Percentiles rank a stretch among this genome's conserved stretches.
phyloP scores from a whole-genome alignment of 2,329 filamentous ascomycete species.

The Scedosporium minutisporum region DNA sequence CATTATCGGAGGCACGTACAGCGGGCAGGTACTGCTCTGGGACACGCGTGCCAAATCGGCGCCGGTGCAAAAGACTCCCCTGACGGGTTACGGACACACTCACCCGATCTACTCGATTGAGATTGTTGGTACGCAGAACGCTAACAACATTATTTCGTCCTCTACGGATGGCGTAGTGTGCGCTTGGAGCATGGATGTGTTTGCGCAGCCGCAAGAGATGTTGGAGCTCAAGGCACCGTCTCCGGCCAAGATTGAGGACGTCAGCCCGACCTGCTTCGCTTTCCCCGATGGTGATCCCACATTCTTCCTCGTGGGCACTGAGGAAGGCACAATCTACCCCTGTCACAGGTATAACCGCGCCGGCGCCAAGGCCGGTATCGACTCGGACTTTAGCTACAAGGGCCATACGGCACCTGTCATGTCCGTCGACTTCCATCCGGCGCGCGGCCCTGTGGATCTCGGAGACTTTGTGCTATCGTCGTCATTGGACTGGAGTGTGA shows the following conservation, averaged over 20 bases:
- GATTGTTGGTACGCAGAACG: conserved; percentile 95
- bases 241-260: conserved; percentile 76
- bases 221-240: conserved; percentile 79
- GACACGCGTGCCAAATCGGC: conserved; percentile 84
- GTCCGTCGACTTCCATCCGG: conserved; percentile 91
- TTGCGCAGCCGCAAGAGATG: conserved; percentile 90
- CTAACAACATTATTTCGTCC: conserved; percentile 95
- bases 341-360: conserved; percentile 96
- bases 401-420: conserved; percentile 92
- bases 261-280: conserved; percentile 87
- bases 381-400: conserved; percentile 76
- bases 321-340: conserved; percentile 92
- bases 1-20: conserved; percentile 92
- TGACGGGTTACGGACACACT: conserved; percentile 90
- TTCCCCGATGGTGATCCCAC: conserved; percentile 94
- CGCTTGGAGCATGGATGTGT: conserved; percentile 96
- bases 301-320: conserved; percentile 92
- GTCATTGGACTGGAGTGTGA: conserved; percentile 93
- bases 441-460: conserved; percentile 83
- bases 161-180: conserved; percentile 96
- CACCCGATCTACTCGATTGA: conserved; percentile 94
- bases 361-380: conserved; percentile 91
- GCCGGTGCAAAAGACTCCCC: conserved; percentile 89
- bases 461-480: conserved; percentile 89
- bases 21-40: conserved; percentile 92